These are phyloP conservation scores for Chionographis japonica DNA, from an alignment of 106 monocot species.

Conservation along the genomic window DNA sequence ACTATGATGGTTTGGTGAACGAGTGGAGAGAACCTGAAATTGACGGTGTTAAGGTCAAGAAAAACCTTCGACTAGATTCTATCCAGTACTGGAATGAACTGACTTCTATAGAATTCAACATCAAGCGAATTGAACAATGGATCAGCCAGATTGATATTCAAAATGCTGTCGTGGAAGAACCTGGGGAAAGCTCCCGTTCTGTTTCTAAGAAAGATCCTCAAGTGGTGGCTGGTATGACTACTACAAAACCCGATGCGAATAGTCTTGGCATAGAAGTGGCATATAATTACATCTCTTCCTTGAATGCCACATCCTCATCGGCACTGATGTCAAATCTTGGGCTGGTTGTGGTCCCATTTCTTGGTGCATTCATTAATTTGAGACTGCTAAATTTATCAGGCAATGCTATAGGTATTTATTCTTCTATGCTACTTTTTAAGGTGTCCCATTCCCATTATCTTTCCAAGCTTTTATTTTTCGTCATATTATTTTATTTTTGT, in stretches of 20 bases:
- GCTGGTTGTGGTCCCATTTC: slow-evolving; percentile 46
- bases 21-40: slow-evolving; percentile 11
- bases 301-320: slow-evolving; percentile 38
- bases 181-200: slow-evolving; percentile 25
- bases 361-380: slow-evolving; percentile 42
- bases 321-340: slow-evolving; percentile 62
- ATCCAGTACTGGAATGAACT: slow-evolving; percentile 14
- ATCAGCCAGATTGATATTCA: slow-evolving; percentile 61
- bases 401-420: slow-evolving; percentile 46
- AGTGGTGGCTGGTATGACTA: slow-evolving; percentile 11
- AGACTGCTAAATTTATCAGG: slow-evolving; percentile 52
- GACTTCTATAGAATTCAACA: slow-evolving; percentile 26
- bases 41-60: slow-evolving; percentile 2
- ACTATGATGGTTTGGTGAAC: slow-evolving; percentile 1
- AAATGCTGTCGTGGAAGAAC: slow-evolving; percentile 35
- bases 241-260: slow-evolving; percentile 29
- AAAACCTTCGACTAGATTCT: slow-evolving; percentile 8
- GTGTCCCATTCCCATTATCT: too few species aligned
- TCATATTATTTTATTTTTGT: too few species aligned
- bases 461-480: too few species aligned
- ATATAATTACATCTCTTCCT: slow-evolving; percentile 47
- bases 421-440: neutral
- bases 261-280: slow-evolving; percentile 49
- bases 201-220: slow-evolving; percentile 11
- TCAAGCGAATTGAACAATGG: slow-evolving; percentile 70